Evolutionary conservation across 208 protist genomes (phyloP).

Genomic region (Angomonas desouzai): DNA sequence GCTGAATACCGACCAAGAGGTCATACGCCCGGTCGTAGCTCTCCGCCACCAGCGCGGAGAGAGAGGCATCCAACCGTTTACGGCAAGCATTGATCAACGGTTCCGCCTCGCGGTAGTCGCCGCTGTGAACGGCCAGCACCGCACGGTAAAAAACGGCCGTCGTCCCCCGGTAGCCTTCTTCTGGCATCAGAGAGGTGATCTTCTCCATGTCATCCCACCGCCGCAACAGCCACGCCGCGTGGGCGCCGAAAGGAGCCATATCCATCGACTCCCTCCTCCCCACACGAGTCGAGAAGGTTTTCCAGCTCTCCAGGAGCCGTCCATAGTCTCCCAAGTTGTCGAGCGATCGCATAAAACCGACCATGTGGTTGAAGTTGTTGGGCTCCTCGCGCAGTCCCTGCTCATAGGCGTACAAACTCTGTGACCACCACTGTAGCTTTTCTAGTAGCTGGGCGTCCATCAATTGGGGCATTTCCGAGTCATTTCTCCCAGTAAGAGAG

Average conservation of each 20-base stretch:
- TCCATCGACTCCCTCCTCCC: constrained; percentile 68
- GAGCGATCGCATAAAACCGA: constrained; percentile 97
- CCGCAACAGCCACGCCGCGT: constrained; percentile 94
- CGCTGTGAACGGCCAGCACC: constrained; percentile 67
- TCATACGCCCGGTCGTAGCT: constrained; percentile 98
- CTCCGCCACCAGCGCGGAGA: constrained; percentile 96
- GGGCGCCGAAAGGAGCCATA: constrained; percentile 92
- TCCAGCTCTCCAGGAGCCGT: constrained; percentile 78
- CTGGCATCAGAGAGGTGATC: constrained; percentile 88
- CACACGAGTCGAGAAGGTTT: constrained; percentile 50
- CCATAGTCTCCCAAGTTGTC: constrained; percentile 95
- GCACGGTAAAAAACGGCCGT: constrained; percentile 92
- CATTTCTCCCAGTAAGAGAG: constrained; percentile 64
- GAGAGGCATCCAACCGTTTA: constrained; percentile 89
- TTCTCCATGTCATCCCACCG: constrained; percentile 91
- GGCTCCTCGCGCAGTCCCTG: constrained; percentile 76
- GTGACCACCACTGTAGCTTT: constrained; percentile 98
- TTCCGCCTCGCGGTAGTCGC: constrained; percentile 81
- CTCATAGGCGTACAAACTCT: constrained; percentile 91
- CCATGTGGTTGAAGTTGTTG: constrained; percentile 79
- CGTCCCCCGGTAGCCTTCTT: constrained; percentile 85
- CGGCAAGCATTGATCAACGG: constrained; percentile 90
- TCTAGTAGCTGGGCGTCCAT: constrained; percentile 91
- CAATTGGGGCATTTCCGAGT: constrained; percentile 67
- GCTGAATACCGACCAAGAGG: constrained; percentile 96